Percentiles rank a stretch among this genome's conserved stretches.
Evolutionary conservation across 345 rosid genomes (phyloP).

Genomic region (Pistacia atlantica): DNA sequence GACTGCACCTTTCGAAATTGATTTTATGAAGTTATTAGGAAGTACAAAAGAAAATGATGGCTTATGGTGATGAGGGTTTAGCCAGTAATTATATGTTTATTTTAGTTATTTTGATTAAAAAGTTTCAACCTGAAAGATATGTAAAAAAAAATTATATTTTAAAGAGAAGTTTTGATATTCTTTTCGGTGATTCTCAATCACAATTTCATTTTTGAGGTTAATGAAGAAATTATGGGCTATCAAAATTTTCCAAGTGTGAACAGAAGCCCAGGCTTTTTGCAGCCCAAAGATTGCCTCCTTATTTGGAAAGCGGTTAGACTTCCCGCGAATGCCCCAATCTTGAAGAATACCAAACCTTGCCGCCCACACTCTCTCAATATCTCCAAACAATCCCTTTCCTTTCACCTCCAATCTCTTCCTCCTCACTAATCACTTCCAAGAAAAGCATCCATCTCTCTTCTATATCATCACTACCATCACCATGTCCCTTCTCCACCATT

Average conservation of each 20-base stretch:
- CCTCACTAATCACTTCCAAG: conserved; percentile 42
- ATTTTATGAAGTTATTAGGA: too few species aligned
- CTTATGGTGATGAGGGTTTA: too few species aligned
- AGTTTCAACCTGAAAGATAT: too few species aligned
- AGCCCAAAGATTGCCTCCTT: conserved; percentile 2
- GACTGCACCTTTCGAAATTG: too few species aligned
- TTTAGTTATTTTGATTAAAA: too few species aligned
- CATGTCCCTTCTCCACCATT: not conserved
- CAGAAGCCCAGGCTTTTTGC: not conserved
- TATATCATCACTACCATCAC: conserved; percentile 37
- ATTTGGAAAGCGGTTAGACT: conserved; percentile 7
- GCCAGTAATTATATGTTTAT: too few species aligned
- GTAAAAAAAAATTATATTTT: too few species aligned
- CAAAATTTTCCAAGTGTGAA: not conserved
- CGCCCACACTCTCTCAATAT: conserved; percentile 25
- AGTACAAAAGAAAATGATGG: too few species aligned
- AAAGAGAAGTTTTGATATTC: too few species aligned
- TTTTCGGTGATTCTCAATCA: too few species aligned
- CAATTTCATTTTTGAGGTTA: too few species aligned
- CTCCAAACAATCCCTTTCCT: conserved; percentile 71
- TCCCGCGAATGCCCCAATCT: conserved; percentile 61
- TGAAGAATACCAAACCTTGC: conserved; percentile 69
- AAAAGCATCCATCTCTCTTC: conserved; percentile 44
- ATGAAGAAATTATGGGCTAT: not conserved
- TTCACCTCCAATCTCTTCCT: conserved; percentile 42